A percentile compares a stretch with the other conserved stretches of the same genome.
Evolutionary conservation across 805 yeast genomes (phyloP).

Genomic region (Cephaloascus albidus): DNA sequence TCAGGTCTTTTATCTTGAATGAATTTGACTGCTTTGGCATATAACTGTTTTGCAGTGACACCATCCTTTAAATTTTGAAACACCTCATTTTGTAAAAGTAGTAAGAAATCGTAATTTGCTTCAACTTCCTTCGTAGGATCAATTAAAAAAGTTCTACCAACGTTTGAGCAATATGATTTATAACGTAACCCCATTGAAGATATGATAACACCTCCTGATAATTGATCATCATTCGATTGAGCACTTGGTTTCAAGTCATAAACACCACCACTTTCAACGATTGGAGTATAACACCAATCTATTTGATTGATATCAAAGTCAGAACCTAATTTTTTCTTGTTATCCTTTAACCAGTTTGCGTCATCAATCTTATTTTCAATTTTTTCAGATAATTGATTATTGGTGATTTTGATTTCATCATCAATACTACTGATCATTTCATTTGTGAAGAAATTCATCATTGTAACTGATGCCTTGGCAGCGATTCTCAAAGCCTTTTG

Average conservation of each 20-base stretch:
- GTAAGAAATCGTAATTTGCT: slow-evolving; percentile 65
- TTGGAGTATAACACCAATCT: slow-evolving; percentile 94
- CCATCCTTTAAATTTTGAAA: slow-evolving; percentile 58
- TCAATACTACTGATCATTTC: slow-evolving; percentile 84
- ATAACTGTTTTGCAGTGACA: slow-evolving; percentile 54
- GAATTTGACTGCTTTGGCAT: slow-evolving; percentile 49
- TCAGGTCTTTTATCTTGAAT: slow-evolving; percentile 59
- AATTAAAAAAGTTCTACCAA: slow-evolving; percentile 81
- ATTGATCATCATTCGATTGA: slow-evolving; percentile 53
- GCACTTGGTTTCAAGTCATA: slow-evolving; percentile 83
- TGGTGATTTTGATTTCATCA: slow-evolving; percentile 71
- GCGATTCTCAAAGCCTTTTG: slow-evolving; percentile 58
- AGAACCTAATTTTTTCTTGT: slow-evolving; percentile 47
- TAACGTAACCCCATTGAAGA: slow-evolving; percentile 82
- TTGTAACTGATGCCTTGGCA: slow-evolving; percentile 63
- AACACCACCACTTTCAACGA: slow-evolving; percentile 79
- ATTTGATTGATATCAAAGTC: slow-evolving; percentile 70
- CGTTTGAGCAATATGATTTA: slow-evolving; percentile 79
- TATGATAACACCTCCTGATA: slow-evolving; percentile 71
- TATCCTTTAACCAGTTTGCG: slow-evolving; percentile 48
- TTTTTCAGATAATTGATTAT: slow-evolving; percentile 62
- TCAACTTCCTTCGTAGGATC: slow-evolving; percentile 81
- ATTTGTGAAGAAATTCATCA: slow-evolving; percentile 77
- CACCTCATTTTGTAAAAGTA: slow-evolving; percentile 62
- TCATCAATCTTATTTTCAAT: slow-evolving; percentile 81